Conservation (phyloP, 106 monocot genomes). For the Dioscorea alata region DNA sequence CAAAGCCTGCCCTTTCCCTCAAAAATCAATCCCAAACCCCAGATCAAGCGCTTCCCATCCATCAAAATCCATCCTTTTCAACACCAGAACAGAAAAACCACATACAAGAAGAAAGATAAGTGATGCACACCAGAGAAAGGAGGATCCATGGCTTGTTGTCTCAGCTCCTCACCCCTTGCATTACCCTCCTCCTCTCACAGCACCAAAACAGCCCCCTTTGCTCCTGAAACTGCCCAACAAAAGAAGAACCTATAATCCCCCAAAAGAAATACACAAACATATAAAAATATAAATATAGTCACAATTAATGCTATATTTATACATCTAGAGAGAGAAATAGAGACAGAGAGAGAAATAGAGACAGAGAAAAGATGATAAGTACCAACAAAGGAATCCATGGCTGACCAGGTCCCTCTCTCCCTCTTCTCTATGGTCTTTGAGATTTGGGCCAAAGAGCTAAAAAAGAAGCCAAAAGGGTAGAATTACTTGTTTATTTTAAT, state of each 20-base stretch:
- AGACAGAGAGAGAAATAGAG: neutral
- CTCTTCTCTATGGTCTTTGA: neutral
- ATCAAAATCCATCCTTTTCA: neutral
- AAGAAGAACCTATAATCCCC: neutral
- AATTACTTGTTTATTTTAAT: too few species aligned
- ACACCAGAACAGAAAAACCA: neutral
- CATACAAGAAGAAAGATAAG: neutral
- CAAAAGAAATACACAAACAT: neutral
- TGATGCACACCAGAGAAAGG: constrained; percentile 17
- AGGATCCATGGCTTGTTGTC: constrained; percentile 17
- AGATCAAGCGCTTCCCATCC: constrained; percentile 7
- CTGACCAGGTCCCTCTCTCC: constrained; percentile 1
- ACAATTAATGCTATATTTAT: neutral
- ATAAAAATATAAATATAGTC: neutral
- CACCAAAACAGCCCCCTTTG: neutral
- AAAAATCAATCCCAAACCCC: neutral
- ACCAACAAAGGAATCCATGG: constrained; percentile 1
- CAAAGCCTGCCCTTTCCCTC: neutral
- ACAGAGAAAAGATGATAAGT: neutral
- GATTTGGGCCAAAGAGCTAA: neutral
- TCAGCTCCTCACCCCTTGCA: constrained; percentile 2
- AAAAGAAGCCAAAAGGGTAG: neutral
- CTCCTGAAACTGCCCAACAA: neutral
- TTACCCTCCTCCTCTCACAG: neutral
- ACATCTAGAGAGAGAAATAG: neutral